Base-by-base conservation (phyloP, 2,329 filamentous ascomycete genomes). In the Capronia epimyces region DNA sequence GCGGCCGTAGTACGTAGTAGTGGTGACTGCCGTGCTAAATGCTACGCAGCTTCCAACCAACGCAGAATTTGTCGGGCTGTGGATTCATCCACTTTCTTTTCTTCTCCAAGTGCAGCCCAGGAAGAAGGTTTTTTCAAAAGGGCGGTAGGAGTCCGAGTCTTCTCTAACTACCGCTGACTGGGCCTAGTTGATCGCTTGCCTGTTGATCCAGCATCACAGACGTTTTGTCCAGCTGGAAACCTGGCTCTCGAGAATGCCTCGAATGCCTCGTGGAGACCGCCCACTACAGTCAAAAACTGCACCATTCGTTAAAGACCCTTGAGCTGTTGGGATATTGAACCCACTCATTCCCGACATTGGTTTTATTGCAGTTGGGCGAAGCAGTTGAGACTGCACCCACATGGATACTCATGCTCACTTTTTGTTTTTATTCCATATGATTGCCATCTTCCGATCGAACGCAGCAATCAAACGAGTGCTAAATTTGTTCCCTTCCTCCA, bases 401-500 rank as follows among this genome's bases (percentile, higher is more conserved):
- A 29, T 15, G 16, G 27, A 34, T 24, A 22, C 29, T 9, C 29
- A 32, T 32, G 7, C 12, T 32, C 29, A n/a, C n/a, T n/a, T n/a
- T n/a, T n/a, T n/a, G n/a, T n/a, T n/a, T n/a, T n/a, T n/a, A n/a
- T n/a, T n/a, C n/a, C n/a, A n/a, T n/a, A n/a, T n/a, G n/a, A n/a
- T n/a, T n/a, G n/a, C n/a, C n/a, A n/a, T n/a, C n/a, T n/a, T n/a
- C n/a, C n/a, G n/a, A n/a, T n/a, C n/a, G n/a, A n/a, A n/a, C n/a
- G n/a, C n/a, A n/a, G n/a, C n/a, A n/a, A n/a, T n/a, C 21, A 18
- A 18, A n/a, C 7, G 16, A 13, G n/a, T 43, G 37, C 37, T 46
- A 51, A 51, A 16, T 51, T 51, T 51, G 31, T 50, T 25, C 27
- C 13, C 25, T 40, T 36, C n/a, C 37, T 39, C 43, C 40, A 50